These are phyloP conservation scores for Ophiostoma triangulosporum DNA, from an alignment of 2,329 filamentous ascomycete genomes.

Conservation along the genomic window DNA sequence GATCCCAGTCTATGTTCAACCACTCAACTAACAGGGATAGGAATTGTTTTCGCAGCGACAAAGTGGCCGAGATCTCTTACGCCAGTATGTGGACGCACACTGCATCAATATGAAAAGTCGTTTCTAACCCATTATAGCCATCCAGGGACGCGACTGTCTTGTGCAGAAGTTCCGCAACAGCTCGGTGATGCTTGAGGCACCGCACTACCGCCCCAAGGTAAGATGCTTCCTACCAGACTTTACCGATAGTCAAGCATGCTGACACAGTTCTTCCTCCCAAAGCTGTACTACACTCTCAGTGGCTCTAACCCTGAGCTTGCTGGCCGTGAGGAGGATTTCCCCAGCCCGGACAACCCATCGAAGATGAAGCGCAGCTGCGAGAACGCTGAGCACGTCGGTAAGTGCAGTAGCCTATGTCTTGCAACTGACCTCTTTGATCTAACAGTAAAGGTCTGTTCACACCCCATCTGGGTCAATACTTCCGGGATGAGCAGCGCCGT, in stretches of 20 bases:
- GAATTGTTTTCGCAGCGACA: constrained; percentile 73
- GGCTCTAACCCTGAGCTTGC: constrained; percentile 36
- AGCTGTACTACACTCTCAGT: constrained; percentile 41
- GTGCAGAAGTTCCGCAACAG: constrained; percentile 95
- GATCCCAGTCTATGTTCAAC: not conserved
- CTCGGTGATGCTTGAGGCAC: constrained; percentile 80
- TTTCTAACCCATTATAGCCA: constrained; percentile 40
- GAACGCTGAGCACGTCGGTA: constrained; percentile 73
- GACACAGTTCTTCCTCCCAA: not conserved
- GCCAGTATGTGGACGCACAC: constrained; percentile 56
- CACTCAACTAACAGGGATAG: constrained; percentile 24
- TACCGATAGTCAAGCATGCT: not conserved
- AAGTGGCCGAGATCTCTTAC: constrained; percentile 82
- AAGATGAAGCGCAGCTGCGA: constrained; percentile 82
- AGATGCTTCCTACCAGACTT: not conserved
- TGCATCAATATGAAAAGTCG: not conserved
- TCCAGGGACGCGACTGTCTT: constrained; percentile 82
- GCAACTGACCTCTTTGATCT: not conserved
- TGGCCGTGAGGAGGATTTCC: constrained; percentile 64
- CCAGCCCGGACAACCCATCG: constrained; percentile 65
- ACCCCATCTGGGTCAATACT: constrained; percentile 60
- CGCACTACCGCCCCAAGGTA: constrained; percentile 74
- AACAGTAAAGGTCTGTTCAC: constrained; percentile 55
- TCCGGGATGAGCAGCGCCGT: constrained; percentile 61
- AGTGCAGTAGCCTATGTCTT: constrained; percentile 21